A percentile compares a stretch with the other conserved stretches of the same genome.
These are phyloP conservation scores for Larix kaempferi DNA, from an alignment of 75 land plant species.

Conservation along the genomic window DNA sequence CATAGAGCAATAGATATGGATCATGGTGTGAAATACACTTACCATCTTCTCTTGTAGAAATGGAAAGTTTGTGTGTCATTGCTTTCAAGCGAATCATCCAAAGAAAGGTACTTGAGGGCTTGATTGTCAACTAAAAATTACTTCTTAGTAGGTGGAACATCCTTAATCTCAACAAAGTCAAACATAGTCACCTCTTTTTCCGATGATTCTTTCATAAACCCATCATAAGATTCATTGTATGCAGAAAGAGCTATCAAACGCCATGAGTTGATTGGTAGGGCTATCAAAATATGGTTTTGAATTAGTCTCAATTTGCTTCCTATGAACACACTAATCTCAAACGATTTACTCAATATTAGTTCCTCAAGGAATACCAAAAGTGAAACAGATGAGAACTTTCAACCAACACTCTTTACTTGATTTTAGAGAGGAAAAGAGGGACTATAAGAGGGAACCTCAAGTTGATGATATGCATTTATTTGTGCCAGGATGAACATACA, in stretches of 20 bases:
- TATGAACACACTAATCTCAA: too few relatives aligned
- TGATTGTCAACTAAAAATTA: not conserved
- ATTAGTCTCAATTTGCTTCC: too few relatives aligned
- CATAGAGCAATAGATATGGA: not conserved
- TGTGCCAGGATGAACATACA: too few relatives aligned
- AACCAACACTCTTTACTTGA: too few relatives aligned
- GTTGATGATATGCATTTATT: too few relatives aligned
- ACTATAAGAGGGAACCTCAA: too few relatives aligned
- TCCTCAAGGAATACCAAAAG: too few relatives aligned
- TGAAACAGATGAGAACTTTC: too few relatives aligned
- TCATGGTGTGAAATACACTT: not conserved
- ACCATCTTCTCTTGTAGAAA: not conserved
- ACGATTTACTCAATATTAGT: too few relatives aligned
- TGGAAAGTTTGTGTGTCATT: not conserved
- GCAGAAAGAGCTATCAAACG: constrained; percentile 41
- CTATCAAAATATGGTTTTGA: too few relatives aligned
- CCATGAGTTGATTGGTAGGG: constrained; percentile 4
- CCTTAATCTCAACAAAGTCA: not conserved
- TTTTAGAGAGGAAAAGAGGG: too few relatives aligned
- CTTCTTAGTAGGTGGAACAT: not conserved
- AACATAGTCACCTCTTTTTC: constrained; percentile 1
- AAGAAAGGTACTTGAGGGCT: not conserved
- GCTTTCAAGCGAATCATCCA: not conserved
- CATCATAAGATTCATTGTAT: constrained; percentile 51
- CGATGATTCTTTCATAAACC: constrained; percentile 16